A percentile compares a stretch with the other conserved stretches of the same genome.
phyloP scores from a whole-genome alignment of 495 filamentous ascomycete genomes.

The Pseudevernia furfuracea region DNA sequence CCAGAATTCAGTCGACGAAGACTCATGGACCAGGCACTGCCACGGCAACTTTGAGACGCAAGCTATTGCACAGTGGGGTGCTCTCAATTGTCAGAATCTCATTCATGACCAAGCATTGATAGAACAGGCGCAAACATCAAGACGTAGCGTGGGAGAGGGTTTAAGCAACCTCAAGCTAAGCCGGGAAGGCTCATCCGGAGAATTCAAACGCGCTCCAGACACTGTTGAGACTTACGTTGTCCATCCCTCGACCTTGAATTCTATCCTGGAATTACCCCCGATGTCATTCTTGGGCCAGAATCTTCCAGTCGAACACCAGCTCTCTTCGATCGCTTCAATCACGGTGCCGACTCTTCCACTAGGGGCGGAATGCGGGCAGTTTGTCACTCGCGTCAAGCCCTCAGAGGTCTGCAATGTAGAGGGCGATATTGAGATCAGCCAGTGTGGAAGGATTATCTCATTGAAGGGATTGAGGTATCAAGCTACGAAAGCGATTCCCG shows the following conservation, averaged over 20 bases:
- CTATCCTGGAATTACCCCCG: slow-evolving; percentile 13
- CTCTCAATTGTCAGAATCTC: not conserved
- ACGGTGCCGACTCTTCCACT: not conserved
- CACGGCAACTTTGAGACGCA: not conserved
- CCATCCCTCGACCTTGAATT: slow-evolving; percentile 11
- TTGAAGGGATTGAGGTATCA: slow-evolving; percentile 8
- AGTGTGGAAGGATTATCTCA: not conserved
- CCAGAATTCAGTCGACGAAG: not conserved
- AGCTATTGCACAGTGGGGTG: not conserved
- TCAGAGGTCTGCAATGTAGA: not conserved
- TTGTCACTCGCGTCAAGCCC: slow-evolving; percentile 3
- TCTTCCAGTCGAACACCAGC: slow-evolving; percentile 9
- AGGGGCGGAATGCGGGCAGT: not conserved
- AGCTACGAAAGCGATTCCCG: not conserved
- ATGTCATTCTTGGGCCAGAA: slow-evolving; percentile 9
- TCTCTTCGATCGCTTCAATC: slow-evolving; percentile 12
- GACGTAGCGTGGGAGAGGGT: not conserved
- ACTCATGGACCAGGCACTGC: not conserved
- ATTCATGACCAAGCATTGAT: not conserved
- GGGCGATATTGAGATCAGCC: slow-evolving; percentile 1
- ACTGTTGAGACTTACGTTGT: slow-evolving; percentile 7
- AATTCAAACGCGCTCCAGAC: not conserved
- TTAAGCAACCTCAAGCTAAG: slow-evolving; percentile 7
- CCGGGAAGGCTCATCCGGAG: slow-evolving; percentile 9
- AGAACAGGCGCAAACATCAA: not conserved